A percentile compares a stretch with the other conserved stretches of the same genome.
phyloP scores from a whole-genome alignment of 805 yeast species.

The Groenewaldozyma tartarivorans region DNA sequence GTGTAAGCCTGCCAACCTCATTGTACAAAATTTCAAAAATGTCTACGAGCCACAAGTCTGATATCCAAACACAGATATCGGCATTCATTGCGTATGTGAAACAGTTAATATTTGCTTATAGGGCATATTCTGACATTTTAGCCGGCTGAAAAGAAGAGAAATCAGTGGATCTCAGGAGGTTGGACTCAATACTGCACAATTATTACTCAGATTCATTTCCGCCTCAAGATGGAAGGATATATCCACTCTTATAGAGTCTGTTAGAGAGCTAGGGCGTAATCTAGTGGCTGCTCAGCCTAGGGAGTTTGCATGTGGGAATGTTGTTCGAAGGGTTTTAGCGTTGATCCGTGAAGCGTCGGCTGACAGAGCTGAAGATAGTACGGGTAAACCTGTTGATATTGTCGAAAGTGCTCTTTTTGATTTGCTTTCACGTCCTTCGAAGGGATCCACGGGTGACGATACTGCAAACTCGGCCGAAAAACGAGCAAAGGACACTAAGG shows the following conservation, averaged over 20 bases:
- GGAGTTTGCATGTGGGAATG: constrained; percentile 82
- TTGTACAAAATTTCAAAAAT: too few species aligned
- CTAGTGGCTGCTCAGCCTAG: constrained; percentile 74
- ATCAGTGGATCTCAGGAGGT: constrained; percentile 69
- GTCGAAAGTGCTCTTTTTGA: constrained; percentile 88
- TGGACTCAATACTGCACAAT: constrained; percentile 80
- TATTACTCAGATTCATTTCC: constrained; percentile 79
- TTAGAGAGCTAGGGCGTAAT: constrained; percentile 63
- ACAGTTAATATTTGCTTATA: neutral
- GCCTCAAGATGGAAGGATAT: constrained; percentile 80
- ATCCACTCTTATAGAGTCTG: constrained; percentile 58
- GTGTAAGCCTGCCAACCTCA: too few species aligned
- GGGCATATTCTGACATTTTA: constrained; percentile 1
- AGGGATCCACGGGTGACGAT: constrained; percentile 8
- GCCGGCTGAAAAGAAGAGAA: constrained; percentile 67
- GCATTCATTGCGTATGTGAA: constrained; percentile 22
- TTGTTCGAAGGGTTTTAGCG: constrained; percentile 81
- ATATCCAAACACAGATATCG: constrained; percentile 24
- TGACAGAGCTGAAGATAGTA: constrained; percentile 25
- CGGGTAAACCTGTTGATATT: neutral
- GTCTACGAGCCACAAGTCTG: constrained; percentile 17
- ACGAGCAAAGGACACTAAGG: constrained; percentile 52
- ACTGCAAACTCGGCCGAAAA: constrained; percentile 5
- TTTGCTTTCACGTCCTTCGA: constrained; percentile 48
- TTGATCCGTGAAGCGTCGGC: constrained; percentile 79